Evolutionary conservation across 1,284 basidiomycete species (phyloP).

Genomic region (Irpex rosettiformis): DNA sequence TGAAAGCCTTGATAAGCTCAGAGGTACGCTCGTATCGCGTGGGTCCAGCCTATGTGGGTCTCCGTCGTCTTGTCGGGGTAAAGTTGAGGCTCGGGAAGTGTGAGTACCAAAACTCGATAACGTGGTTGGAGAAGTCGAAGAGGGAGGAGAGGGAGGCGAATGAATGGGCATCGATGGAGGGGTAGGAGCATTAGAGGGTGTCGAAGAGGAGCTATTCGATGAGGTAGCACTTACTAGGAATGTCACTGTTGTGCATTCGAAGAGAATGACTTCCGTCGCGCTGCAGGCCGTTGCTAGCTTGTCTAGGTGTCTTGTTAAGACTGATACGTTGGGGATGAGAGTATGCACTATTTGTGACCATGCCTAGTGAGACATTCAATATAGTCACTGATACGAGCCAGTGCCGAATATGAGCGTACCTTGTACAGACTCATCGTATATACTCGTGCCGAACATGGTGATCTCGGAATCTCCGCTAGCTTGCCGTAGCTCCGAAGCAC

Average conservation of each 20-base stretch:
- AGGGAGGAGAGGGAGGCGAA: slow-evolving; percentile 18
- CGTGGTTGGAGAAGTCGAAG: slow-evolving; percentile 15
- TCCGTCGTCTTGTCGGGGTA: slow-evolving; percentile 22
- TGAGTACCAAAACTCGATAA: slow-evolving; percentile 13
- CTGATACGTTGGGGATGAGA: slow-evolving; percentile 91
- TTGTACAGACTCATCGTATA: slow-evolving; percentile 98
- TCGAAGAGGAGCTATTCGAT: slow-evolving; percentile 28
- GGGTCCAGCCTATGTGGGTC: slow-evolving; percentile 57
- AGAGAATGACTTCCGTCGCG: slow-evolving; percentile 92
- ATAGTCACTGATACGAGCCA: slow-evolving; percentile 7
- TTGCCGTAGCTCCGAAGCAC: slow-evolving; percentile 63
- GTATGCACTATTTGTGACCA: slow-evolving; percentile 98
- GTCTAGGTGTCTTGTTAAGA: slow-evolving; percentile 82
- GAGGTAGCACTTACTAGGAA: slow-evolving; percentile 94
- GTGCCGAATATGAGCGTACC: slow-evolving; percentile 44
- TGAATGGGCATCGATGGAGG: slow-evolving; percentile 14
- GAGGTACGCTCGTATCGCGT: slow-evolving; percentile 95
- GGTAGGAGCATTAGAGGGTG: slow-evolving; percentile 8
- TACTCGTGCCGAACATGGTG: slow-evolving; percentile 90
- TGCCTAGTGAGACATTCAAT: slow-evolving; percentile 52
- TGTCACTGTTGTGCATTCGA: slow-evolving; percentile 95
- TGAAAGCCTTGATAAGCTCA: slow-evolving; percentile 94
- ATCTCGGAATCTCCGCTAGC: slow-evolving; percentile 57
- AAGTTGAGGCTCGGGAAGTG: slow-evolving; percentile 11
- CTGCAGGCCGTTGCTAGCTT: slow-evolving; percentile 83